These are phyloP conservation scores for Tylopilus vinaceipallidus DNA, from an alignment of 768 basidiomycete species.

Conservation along the genomic window DNA sequence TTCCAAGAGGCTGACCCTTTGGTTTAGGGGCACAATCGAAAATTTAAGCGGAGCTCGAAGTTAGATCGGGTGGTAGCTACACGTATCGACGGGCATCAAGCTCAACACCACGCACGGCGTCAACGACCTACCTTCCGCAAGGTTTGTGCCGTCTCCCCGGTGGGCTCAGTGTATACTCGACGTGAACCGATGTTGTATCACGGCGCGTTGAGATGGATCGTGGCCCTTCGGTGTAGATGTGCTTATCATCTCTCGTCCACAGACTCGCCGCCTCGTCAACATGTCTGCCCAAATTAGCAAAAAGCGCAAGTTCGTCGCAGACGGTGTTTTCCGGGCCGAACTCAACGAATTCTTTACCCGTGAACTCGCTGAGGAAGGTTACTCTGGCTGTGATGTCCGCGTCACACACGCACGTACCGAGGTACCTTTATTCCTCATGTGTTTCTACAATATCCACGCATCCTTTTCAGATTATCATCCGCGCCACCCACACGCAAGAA, in stretches of 20 bases:
- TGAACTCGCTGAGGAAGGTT: conserved; percentile 98
- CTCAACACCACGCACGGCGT: conserved; percentile 17
- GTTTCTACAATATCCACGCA: not conserved
- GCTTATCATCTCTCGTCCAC: conserved; percentile 20
- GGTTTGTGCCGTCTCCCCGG: conserved; percentile 19
- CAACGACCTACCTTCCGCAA: conserved; percentile 20
- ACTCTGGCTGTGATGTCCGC: conserved; percentile 99
- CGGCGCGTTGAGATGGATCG: conserved; percentile 22
- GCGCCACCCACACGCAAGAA: conserved; percentile 98
- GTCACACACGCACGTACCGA: conserved; percentile 99
- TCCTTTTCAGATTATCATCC: conserved; percentile 85
- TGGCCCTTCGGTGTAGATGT: conserved; percentile 15
- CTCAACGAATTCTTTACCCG: conserved; percentile 98
- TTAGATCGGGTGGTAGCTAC: conserved; percentile 8
- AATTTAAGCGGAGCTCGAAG: conserved; percentile 27
- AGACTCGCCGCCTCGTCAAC: conserved; percentile 33
- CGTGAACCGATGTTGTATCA: not conserved
- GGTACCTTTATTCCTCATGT: conserved; percentile 39
- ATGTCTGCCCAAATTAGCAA: conserved; percentile 93
- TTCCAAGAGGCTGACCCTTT: no score
- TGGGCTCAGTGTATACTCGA: not conserved
- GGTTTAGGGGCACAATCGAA: conserved; percentile 8
- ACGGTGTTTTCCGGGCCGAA: conserved; percentile 99
- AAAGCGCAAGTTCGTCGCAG: conserved; percentile 98
- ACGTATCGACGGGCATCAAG: conserved; percentile 15